Percentiles rank a stretch among this genome's conserved stretches.
Conservation (phyloP, 805 yeast genomes). For the Wickerhamomyces queroliae region DNA sequence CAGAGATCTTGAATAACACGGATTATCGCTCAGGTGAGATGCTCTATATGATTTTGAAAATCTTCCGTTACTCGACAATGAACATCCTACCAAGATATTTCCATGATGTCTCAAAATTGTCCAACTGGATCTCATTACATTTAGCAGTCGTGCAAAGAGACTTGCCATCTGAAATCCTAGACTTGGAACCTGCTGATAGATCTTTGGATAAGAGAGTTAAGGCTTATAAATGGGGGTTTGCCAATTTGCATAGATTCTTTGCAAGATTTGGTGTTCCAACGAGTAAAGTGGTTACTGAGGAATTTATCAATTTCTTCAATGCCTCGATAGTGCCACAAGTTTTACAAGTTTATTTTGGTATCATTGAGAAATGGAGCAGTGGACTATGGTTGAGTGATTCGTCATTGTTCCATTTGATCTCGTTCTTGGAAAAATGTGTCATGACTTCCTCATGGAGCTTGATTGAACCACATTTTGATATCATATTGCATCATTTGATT, state of each 20-base stretch:
- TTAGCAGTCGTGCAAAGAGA: slow-evolving; percentile 49
- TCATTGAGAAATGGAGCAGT: slow-evolving; percentile 34
- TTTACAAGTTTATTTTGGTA: slow-evolving; percentile 51
- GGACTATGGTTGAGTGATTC: slow-evolving; percentile 60
- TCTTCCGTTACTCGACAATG: slow-evolving; percentile 57
- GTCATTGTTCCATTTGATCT: slow-evolving; percentile 58
- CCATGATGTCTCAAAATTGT: slow-evolving; percentile 29
- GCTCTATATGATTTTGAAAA: slow-evolving; percentile 58
- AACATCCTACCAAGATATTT: slow-evolving; percentile 53
- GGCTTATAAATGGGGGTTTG: slow-evolving; percentile 85
- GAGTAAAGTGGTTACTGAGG: slow-evolving; percentile 33
- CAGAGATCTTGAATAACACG: slow-evolving; percentile 24
- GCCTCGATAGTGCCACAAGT: slow-evolving; percentile 64
- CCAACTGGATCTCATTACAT: slow-evolving; percentile 64
- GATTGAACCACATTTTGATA: slow-evolving; percentile 59
- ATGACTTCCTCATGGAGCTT: slow-evolving; percentile 51
- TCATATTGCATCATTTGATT: slow-evolving; percentile 61
- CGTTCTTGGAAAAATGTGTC: slow-evolving; percentile 60
- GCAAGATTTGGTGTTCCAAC: slow-evolving; percentile 41
- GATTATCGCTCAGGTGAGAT: slow-evolving; percentile 35
- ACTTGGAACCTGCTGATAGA: slow-evolving; percentile 43
- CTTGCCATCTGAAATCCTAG: slow-evolving; percentile 46
- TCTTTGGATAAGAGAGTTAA: slow-evolving; percentile 48
- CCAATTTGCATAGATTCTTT: slow-evolving; percentile 67
- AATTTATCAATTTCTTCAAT: slow-evolving; percentile 51